Base-by-base conservation (phyloP, 371 early-diverging fungal species). In the Nematocida sp. region DNA sequence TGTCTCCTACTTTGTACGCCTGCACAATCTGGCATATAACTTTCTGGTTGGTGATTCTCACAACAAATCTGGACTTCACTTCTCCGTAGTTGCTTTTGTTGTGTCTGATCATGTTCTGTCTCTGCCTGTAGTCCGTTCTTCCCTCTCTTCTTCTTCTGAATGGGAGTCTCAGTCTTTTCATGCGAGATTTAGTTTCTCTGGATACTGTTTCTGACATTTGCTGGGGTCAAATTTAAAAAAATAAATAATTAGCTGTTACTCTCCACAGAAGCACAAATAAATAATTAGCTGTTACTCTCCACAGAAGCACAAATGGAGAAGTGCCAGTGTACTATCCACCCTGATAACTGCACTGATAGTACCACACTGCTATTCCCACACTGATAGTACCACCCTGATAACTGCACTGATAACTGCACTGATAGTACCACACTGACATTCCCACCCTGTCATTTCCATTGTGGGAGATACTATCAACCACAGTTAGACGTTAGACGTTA, bases 31-130 rank as follows among this genome's bases (percentile, higher is more conserved):
- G 95, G 89, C 91, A 91, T 83, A 96, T 87, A 76, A 96, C 87
- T 86, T 94, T 93, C 77, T 86, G 88, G 90, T 93, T 94, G 87
- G 99, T 96, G 89, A 95, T 90, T 82, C 99, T 91, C 78, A 99
- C 99, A 77, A 96, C 97, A 80, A 99, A 86, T 85, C 99, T 89
- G 89, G 92, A 94, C 89, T 99, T 99, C 85, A 95, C 93, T 64
- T 93, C 90, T 89, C 95, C 95, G 90, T 95, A 94, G 88, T 95
- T 95, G 90, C 93, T 95, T 89, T 93, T 93, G 86, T 95, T 96
- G 88, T 96, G 97, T 84, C 89, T 88, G 43, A 96, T 89, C 75
- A 97, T 86, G 83, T 94, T 91, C 89, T 91, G 94, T 84, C 99
- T 90, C 81, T 96, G 95, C 85, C 92, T 94, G 94, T 97, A 99